Evolutionary conservation across 192 early-diverging fungal genomes (phyloP), one percentile per base, ranked within the genome.

Genomic region (Coemansia erecta): DNA sequence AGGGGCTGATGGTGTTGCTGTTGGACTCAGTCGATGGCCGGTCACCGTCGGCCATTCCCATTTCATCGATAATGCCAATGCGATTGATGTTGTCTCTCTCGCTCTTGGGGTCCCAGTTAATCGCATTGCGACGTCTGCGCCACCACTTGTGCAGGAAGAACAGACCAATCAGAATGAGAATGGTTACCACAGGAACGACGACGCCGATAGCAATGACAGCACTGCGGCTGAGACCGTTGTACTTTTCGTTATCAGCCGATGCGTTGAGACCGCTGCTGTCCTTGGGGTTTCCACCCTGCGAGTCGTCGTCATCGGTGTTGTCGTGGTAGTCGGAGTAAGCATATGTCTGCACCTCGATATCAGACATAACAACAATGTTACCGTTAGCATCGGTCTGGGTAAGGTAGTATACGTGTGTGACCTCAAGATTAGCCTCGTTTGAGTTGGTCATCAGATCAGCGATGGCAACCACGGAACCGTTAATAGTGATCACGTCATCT

Each of bases 61-160:
- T 40, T 23, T 55, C 60, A 13, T 76, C 73, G 17, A 76, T 69
- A 19, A 76, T 76, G 4, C 67, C 53, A 3, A 61, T 65, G 40
- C 67, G 63, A 22, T 76, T 63, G n/a, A 77, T 53, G 26, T 70
- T 63, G 26, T 56, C 61, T 4, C 23, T 33, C 50, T 77, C 74
- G 52, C 46, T 71, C 61, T 77, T 71, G 6, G 74, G 74, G 31
- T 77, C 74, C 74, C 74, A 77, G 31, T 33, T 64, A 43, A 41
- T 60, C 0, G 53, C 31, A 39, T 68, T 71, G 39, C 44, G 61
- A 49, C 68, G 63, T 41, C 58, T 60, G 22, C 49, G 51, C 64
- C 65, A 71, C 74, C 74, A 77, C 47, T 58, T 59, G 68, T 71
- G 63, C 24, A 42, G 28, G 59, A 71, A 77, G 74, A 68, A 77